Percentiles rank a stretch among this genome's conserved stretches.
Evolutionary conservation across 768 basidiomycete species (phyloP).

Genomic region (Boletus sp.): DNA sequence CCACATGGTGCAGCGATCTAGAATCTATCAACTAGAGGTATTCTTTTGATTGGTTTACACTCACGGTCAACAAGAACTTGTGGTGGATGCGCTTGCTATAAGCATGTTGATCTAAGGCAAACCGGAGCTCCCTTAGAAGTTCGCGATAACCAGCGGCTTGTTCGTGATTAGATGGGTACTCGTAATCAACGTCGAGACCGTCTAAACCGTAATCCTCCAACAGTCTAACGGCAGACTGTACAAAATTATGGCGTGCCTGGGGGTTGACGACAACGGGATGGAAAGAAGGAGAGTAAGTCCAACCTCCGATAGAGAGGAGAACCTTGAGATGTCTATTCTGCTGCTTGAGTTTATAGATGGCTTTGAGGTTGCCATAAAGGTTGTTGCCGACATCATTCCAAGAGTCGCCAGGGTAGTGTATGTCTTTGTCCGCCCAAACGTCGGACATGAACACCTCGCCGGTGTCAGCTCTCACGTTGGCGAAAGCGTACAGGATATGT

Average conservation of each 20-base stretch:
- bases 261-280: slow-evolving; percentile 76
- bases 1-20: slow-evolving; percentile 95
- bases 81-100: slow-evolving; percentile 57
- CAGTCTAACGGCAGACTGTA: slow-evolving; percentile 72
- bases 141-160: slow-evolving; percentile 84
- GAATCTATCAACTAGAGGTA: slow-evolving; percentile 1
- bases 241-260: slow-evolving; percentile 67
- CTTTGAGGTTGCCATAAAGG: slow-evolving; percentile 94
- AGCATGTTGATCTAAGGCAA: slow-evolving; percentile 75
- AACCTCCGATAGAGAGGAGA: slow-evolving; percentile 90
- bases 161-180: slow-evolving; percentile 77
- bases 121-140: slow-evolving; percentile 73
- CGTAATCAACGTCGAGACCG: slow-evolving; percentile 90
- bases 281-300: slow-evolving; percentile 89
- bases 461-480: slow-evolving; percentile 76
- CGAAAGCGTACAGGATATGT: slow-evolving; percentile 92
- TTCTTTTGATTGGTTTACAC: slow-evolving; percentile 22
- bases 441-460: slow-evolving; percentile 91
- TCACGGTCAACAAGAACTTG: slow-evolving; percentile 72
- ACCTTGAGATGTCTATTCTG: slow-evolving; percentile 76
- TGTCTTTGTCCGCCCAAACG: slow-evolving; percentile 93
- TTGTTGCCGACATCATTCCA: slow-evolving; percentile 93
- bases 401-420: slow-evolving; percentile 91
- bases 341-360: slow-evolving; percentile 89
- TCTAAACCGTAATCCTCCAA: slow-evolving; percentile 93